phyloP scores from a whole-genome alignment of 345 rosid genomes.

The Ceriops decandra region DNA sequence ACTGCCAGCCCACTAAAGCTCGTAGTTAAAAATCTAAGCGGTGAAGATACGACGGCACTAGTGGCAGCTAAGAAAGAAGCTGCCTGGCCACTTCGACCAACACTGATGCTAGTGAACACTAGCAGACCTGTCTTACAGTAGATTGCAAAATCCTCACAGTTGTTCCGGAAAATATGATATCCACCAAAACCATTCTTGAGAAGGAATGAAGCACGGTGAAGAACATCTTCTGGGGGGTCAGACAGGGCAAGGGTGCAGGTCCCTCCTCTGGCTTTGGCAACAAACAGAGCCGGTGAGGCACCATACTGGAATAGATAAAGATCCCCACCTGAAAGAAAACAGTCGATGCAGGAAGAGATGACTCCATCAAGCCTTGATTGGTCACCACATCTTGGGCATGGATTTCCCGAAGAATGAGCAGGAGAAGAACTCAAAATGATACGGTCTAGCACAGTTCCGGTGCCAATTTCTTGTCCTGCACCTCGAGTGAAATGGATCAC shows the following conservation, averaged over 20 bases:
- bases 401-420: slow-evolving; percentile 33
- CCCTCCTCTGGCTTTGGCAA: slow-evolving; percentile 70
- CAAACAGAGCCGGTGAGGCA: slow-evolving; percentile 41
- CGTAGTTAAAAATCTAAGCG: slow-evolving; percentile 46
- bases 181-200: slow-evolving; percentile 64
- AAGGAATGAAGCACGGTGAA: slow-evolving; percentile 55
- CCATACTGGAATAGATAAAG: slow-evolving; percentile 56
- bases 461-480: slow-evolving; percentile 61
- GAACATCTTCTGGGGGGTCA: slow-evolving; percentile 53
- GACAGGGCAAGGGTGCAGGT: slow-evolving; percentile 66
- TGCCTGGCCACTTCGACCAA: slow-evolving; percentile 77
- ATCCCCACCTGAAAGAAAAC: slow-evolving; percentile 61
- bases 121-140: slow-evolving; percentile 73
- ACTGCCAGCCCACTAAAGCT: slow-evolving; percentile 57
- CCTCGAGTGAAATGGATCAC: slow-evolving; percentile 79
- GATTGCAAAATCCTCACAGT: slow-evolving; percentile 74
- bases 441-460: slow-evolving; percentile 56
- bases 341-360: slow-evolving; percentile 60
- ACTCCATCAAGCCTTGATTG: slow-evolving; percentile 48
- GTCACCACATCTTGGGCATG: slow-evolving; percentile 56
- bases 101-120: slow-evolving; percentile 40
- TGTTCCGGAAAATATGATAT: slow-evolving; percentile 60
- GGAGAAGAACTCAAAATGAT: slow-evolving; percentile 48
- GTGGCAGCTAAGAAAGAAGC: slow-evolving; percentile 49
- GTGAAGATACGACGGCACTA: slow-evolving; percentile 39